Conservation (phyloP, 768 basidiomycete species). For the Hydnum rufescens region DNA sequence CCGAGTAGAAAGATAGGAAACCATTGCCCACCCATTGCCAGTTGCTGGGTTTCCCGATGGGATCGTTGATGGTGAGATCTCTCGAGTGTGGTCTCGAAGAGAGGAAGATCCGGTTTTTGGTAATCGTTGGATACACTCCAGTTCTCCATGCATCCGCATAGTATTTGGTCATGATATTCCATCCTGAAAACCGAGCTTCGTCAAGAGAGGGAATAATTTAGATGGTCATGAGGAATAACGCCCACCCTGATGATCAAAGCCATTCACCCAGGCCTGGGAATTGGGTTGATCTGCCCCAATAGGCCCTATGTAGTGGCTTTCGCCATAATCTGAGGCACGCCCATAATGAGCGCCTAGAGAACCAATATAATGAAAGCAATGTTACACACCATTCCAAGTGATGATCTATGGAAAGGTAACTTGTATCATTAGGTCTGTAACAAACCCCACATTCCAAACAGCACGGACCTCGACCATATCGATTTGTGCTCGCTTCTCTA, state of each 20-base stretch:
- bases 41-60: constrained; percentile 36
- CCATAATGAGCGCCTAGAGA: neutral
- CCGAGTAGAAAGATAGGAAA: too few species aligned
- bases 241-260: constrained; percentile 6
- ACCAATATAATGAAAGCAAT: neutral
- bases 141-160: constrained; percentile 56
- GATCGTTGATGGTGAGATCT: constrained; percentile 19
- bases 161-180: constrained; percentile 29
- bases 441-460: neutral
- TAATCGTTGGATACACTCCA: constrained; percentile 36
- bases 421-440: neutral
- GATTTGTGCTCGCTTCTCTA: constrained; percentile 16
- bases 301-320: constrained; percentile 18
- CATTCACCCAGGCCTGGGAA: constrained; percentile 19
- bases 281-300: constrained; percentile 15
- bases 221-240: too few species aligned
- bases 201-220: too few species aligned
- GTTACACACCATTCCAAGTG: constrained; percentile 19
- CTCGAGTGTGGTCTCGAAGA: constrained; percentile 52
- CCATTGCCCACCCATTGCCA: constrained; percentile 36
- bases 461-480: constrained; percentile 16
- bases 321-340: constrained; percentile 34
- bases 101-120: constrained; percentile 42
- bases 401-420: constrained; percentile 11
- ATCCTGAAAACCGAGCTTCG: too few species aligned